Conservation (phyloP, 495 filamentous ascomycete genomes). For the Symbiotaphrina buchneri region DNA sequence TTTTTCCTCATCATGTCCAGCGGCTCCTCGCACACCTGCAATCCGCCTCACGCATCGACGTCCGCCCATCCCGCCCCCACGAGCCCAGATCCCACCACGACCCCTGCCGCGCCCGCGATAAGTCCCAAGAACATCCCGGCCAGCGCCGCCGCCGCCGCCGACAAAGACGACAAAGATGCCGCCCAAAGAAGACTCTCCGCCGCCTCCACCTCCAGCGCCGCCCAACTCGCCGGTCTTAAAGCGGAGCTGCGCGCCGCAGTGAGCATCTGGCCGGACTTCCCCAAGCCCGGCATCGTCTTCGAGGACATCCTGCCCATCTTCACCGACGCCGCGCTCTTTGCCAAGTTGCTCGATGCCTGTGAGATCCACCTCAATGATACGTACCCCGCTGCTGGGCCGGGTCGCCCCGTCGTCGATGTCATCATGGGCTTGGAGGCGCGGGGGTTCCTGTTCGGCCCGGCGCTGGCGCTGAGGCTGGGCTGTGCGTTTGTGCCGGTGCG, state of each 20-base stretch:
- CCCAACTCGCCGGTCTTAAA: constrained; percentile 89
- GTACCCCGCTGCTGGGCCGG: constrained; percentile 20
- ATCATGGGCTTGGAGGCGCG: constrained; percentile 85
- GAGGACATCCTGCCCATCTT: constrained; percentile 98
- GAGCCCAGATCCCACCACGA: too few species aligned
- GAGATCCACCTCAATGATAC: constrained; percentile 52
- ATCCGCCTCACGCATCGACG: too few species aligned
- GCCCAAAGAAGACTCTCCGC: constrained; percentile 25
- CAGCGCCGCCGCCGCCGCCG: constrained; percentile 1
- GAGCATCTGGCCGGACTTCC: constrained; percentile 81
- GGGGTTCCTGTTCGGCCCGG: constrained; percentile 89
- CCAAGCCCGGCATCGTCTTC: constrained; percentile 82
- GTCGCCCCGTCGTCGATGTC: constrained; percentile 50
- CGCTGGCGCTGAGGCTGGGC: constrained; percentile 62
- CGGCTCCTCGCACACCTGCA: too few species aligned
- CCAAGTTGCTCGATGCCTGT: constrained; percentile 59
- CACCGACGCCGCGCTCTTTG: constrained; percentile 51
- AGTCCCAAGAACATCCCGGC: too few species aligned
- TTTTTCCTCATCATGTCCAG: too few species aligned
- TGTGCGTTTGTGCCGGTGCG: constrained; percentile 87
- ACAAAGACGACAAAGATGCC: constrained; percentile 5
- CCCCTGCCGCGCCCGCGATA: too few species aligned
- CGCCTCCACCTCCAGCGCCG: constrained; percentile 40
- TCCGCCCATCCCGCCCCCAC: too few species aligned
- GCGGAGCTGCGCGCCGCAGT: constrained; percentile 41